These are phyloP conservation scores for Yamadazyma atmosphaerica DNA, from an alignment of 1,139 yeast species.

Conservation along the genomic window DNA sequence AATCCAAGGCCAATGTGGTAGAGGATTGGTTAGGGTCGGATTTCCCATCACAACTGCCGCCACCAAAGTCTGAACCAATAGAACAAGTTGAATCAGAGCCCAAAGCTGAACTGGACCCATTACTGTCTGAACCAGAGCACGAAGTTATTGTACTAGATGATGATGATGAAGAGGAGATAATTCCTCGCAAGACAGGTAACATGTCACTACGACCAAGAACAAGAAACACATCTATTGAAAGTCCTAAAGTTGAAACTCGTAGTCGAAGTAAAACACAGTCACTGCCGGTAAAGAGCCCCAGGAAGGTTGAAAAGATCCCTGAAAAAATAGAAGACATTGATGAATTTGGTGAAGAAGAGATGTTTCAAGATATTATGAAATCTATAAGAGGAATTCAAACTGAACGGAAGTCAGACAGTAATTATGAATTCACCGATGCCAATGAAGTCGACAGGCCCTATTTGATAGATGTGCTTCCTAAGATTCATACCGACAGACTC, in stretches of 20 bases:
- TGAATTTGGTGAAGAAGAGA: not conserved
- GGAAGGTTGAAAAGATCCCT: too few relatives aligned
- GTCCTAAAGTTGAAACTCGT: too few relatives aligned
- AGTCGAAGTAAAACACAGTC: too few relatives aligned
- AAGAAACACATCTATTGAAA: not conserved
- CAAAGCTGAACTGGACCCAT: not conserved
- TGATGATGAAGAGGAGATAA: not conserved
- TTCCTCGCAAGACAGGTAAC: not conserved
- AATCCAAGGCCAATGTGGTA: too few relatives aligned
- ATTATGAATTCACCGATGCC: slow-evolving; percentile 23
- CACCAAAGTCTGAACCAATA: too few relatives aligned
- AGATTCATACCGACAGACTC: slow-evolving; percentile 19
- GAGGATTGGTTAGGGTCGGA: too few relatives aligned
- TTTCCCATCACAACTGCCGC: too few relatives aligned
- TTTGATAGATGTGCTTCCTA: slow-evolving; percentile 30
- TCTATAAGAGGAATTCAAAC: slow-evolving; percentile 1
- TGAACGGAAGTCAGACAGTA: slow-evolving; percentile 2
- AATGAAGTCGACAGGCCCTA: slow-evolving; percentile 34
- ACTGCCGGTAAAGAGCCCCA: too few relatives aligned
- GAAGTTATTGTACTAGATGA: not conserved
- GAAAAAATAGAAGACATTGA: not conserved
- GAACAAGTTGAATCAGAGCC: not conserved
- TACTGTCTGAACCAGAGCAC: not conserved
- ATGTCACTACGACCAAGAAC: not conserved
- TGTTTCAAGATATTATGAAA: slow-evolving; percentile 2